Percentiles rank a stretch among this genome's conserved stretches.
Evolutionary conservation across 2,329 filamentous ascomycete species (phyloP).

Genomic region (Botryotinia calthae): DNA sequence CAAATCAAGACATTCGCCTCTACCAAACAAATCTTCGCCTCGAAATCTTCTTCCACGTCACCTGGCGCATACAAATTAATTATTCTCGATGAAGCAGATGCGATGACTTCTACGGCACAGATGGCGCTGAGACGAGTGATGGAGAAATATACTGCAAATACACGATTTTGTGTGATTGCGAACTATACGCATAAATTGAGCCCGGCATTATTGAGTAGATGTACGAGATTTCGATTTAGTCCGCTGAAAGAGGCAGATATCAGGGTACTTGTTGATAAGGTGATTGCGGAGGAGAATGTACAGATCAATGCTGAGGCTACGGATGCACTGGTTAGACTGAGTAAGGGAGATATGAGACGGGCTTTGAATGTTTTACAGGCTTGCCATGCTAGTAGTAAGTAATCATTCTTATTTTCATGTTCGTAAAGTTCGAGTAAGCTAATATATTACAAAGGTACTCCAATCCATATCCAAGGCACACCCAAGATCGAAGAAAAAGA

Average conservation of each 20-base stretch:
- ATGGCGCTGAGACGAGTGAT: constrained; percentile 97
- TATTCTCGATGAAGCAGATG: constrained; percentile 97
- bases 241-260: constrained; percentile 90
- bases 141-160: constrained; percentile 99
- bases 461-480: constrained; percentile 58
- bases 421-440: not conserved
- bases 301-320: constrained; percentile 78
- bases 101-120: constrained; percentile 98
- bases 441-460: constrained; percentile 55
- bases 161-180: constrained; percentile 95
- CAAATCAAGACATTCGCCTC: constrained; percentile 99
- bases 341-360: constrained; percentile 93
- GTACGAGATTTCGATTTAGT: constrained; percentile 92
- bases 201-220: constrained; percentile 85
- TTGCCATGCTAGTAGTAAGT: constrained; percentile 85
- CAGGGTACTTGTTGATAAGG: constrained; percentile 77
- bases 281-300: constrained; percentile 82
- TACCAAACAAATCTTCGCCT: constrained; percentile 91
- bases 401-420: not conserved
- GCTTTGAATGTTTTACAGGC: constrained; percentile 95
- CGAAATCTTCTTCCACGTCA: constrained; percentile 51
- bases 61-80: constrained; percentile 90
- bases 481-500: constrained; percentile 61
- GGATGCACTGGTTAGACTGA: constrained; percentile 79
- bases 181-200: constrained; percentile 99